A percentile compares a stretch with the other conserved stretches of the same genome.
phyloP scores from a whole-genome alignment of 345 rosid genomes.

The Bruguiera gymnorhiza region DNA sequence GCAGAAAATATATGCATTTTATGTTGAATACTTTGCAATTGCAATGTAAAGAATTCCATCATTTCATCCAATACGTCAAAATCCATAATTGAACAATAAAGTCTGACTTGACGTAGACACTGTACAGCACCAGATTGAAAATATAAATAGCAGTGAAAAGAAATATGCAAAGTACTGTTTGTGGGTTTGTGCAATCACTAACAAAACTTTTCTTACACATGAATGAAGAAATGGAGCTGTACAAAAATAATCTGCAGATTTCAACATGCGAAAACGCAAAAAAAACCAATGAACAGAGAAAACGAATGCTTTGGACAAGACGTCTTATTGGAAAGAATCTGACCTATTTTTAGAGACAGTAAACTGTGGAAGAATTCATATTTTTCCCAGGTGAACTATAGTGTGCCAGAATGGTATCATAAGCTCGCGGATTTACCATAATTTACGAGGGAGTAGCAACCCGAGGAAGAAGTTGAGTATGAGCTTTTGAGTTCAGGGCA shows the following conservation, averaged over 20 bases:
- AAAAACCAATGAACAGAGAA: constrained; percentile 16
- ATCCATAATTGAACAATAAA: too few relatives aligned
- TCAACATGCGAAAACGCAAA: constrained; percentile 28
- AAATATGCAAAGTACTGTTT: constrained; percentile 11
- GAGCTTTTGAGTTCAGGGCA: constrained; percentile 53
- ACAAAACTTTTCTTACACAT: constrained; percentile 65
- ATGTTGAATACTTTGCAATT: too few relatives aligned
- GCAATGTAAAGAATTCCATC: too few relatives aligned
- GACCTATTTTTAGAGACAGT: constrained; percentile 15
- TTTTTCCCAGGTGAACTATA: constrained; percentile 17
- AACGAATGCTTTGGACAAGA: constrained; percentile 33
- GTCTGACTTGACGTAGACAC: too few relatives aligned
- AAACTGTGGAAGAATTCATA: constrained; percentile 26
- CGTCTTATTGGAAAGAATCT: constrained; percentile 58
- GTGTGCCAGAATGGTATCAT: constrained; percentile 34
- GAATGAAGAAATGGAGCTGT: constrained; percentile 85
- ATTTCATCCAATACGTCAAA: too few relatives aligned
- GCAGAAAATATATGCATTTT: too few relatives aligned
- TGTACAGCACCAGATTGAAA: not conserved
- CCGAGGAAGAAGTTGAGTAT: constrained; percentile 27
- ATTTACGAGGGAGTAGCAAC: constrained; percentile 26
- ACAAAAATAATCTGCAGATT: constrained; percentile 55
- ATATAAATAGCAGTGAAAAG: constrained; percentile 10
- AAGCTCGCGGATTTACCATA: constrained; percentile 42
- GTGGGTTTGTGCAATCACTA: constrained; percentile 31